These are phyloP conservation scores for Themeda triandra DNA, from an alignment of 176 grass and related monocot genomes.

Conservation along the genomic window DNA sequence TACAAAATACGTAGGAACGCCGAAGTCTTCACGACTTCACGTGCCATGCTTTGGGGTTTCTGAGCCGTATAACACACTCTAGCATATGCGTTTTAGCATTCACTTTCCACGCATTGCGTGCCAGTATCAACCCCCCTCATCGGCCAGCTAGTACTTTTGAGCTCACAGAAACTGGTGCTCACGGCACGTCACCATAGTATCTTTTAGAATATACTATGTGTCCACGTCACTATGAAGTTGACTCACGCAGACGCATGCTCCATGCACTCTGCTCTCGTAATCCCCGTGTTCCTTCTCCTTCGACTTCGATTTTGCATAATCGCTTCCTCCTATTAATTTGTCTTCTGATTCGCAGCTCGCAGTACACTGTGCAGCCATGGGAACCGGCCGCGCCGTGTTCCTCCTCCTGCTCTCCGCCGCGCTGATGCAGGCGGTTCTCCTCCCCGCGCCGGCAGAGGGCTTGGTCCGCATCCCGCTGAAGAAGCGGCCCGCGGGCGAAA, in stretches of 20 bases:
- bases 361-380: conserved; percentile 57
- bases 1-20: not conserved
- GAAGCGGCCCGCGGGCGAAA: conserved; percentile 38
- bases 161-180: not conserved
- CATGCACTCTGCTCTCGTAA: not conserved
- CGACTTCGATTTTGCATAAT: not conserved
- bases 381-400: conserved; percentile 22
- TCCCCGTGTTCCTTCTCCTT: no score
- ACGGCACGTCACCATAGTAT: not conserved
- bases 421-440: conserved; percentile 37
- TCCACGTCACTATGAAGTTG: conserved; percentile 18
- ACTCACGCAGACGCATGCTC: not conserved
- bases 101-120: conserved; percentile 23
- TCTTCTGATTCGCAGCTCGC: not conserved
- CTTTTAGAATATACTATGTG: not conserved
- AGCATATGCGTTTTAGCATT: not conserved
- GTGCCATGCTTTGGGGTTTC: not conserved
- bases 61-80: no score
- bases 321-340: not conserved
- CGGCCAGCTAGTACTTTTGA: not conserved
- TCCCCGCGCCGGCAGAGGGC: conserved; percentile 32
- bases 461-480: conserved; percentile 61
- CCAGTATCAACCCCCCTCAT: not conserved
- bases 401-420: conserved; percentile 47
- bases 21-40: not conserved